Evolutionary conservation across 1,284 basidiomycete genomes (phyloP), one percentile per base, ranked within the genome.

Genomic region (Sanguinoderma infundibulare): DNA sequence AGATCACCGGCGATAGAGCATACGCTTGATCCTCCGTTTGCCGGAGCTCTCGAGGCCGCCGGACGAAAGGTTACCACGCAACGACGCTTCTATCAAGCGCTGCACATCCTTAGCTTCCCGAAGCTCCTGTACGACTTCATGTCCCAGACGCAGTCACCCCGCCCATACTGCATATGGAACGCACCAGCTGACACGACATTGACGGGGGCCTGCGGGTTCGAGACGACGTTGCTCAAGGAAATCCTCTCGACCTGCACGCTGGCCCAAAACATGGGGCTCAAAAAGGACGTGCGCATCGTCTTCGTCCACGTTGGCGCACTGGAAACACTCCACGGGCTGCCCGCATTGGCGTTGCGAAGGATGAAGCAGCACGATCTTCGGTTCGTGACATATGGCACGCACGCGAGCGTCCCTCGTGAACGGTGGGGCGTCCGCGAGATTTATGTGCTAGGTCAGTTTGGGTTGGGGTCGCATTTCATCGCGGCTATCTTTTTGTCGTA

Each of bases 231-330:
- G 32, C 78, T 90, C 15, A 69, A 72, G 22, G 67, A 66, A 8
- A 74, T 90, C 28, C 70, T 91, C 59, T 71, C 79, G 20, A 73
- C 77, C 57, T 81, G 76, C 61, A 70, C 74, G 14, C 32, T 10
- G 22, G 80, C 79, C 22, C 61, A 69, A 38, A 67, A 75, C 66
- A 77, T 77, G 22, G 77, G 77, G 9, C 60, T 74, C 62, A 77
- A 81, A 52, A 68, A 73, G 8, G 79, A 82, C 52, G 74, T 77
- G 30, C 73, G 83, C 24, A 73, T 84, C 35, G 68, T 90, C 7
- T 92, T 92, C 63, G 78, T 90, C 24, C 87, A 91, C 70, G 80
- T 85, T n/a, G 83, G 83, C 22, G 78, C 86, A 9, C 67, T 91
- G 57, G 70, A 69, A 40, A 78, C 73, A 1, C 64, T 91, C 4